Evolutionary conservation across 805 yeast species (phyloP), one percentile per base, ranked within the genome.

Genomic region (Zygoascus flipseniorum): DNA sequence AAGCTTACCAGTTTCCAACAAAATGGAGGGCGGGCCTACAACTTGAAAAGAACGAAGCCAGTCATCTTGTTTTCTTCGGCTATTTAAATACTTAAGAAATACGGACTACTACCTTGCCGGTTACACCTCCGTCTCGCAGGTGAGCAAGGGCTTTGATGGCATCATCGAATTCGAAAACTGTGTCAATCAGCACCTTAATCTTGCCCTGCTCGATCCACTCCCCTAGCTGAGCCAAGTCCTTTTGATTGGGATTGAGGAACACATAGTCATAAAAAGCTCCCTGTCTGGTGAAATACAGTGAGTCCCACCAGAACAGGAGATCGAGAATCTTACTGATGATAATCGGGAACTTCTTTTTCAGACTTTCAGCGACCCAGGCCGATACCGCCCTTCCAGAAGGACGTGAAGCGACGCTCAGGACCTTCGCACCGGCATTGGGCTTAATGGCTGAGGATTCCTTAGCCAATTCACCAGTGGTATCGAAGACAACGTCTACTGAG

Each of bases 101-200:
- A 10, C 43, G 39, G 39, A 56, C 48, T 2, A 58, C 55, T 14
- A 55, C 52, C 54, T 60, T 60, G 16, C 62, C 62, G 19, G 60
- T 57, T 8, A 51, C 44, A 4, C 59, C 47, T 16, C 55, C 62
- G 11, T 41, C 19, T 43, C 51, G 43, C 13, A 52, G 53, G 43
- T 48, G 42, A 32, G 28, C 32, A 44, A 52, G 48, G 5, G 57
- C 57, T 20, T 51, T 50, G 32, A 31, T 43, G 28, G 56, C 59
- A n/a, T 47, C 53, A 8, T 51, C 50, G 31, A 52, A 35, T 26
- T 53, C 55, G 39, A 43, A 53, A 1, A 52, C 52, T 2, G 44
- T 19, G 45, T 56, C 62, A 13, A 56, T 51, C 14, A 59, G 31
- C 3, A 57, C 52, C 31, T 50, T 45, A 37, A 60, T 20, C 16